Percentiles rank a stretch among this genome's conserved stretches.
Conservation (phyloP, 441 rosid species). For the Pelargonium fulgidum region DNA sequence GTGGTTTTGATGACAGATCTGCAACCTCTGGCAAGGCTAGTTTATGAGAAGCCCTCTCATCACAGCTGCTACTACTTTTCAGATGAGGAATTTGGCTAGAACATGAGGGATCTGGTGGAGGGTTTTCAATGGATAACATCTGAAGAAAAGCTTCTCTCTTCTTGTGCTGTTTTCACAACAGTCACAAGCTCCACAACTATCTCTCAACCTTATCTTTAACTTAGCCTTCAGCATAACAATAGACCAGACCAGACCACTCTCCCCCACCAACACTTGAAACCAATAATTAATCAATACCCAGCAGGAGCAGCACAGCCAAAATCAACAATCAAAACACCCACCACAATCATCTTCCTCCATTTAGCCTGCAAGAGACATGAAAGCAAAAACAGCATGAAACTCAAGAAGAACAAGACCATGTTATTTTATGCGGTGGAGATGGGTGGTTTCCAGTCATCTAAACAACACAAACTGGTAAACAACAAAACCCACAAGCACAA, state of each 20-base stretch:
- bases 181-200: slow-evolving; percentile 47
- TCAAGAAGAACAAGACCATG: slow-evolving; percentile 17
- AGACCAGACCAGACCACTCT: slow-evolving; percentile 22
- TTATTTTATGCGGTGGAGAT: slow-evolving; percentile 68
- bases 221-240: slow-evolving; percentile 64
- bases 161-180: slow-evolving; percentile 61
- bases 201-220: slow-evolving; percentile 45
- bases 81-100: slow-evolving; percentile 41
- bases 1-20: slow-evolving; percentile 38
- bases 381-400: slow-evolving; percentile 15
- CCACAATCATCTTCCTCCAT: slow-evolving; percentile 44
- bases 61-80: slow-evolving; percentile 36
- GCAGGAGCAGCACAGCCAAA: neutral
- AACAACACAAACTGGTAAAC: slow-evolving; percentile 30
- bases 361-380: slow-evolving; percentile 25
- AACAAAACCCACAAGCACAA: slow-evolving; percentile 39
- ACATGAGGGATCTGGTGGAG: slow-evolving; percentile 76
- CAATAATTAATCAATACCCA: slow-evolving; percentile 23
- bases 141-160: slow-evolving; percentile 64
- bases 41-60: slow-evolving; percentile 43
- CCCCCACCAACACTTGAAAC: slow-evolving; percentile 11
- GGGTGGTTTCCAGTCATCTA: slow-evolving; percentile 37
- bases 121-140: slow-evolving; percentile 85
- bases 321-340: slow-evolving; percentile 15
- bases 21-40: slow-evolving; percentile 33